Evolutionary conservation across 2,329 filamentous ascomycete species (phyloP).

Genomic region (Rutstroemia sp.): DNA sequence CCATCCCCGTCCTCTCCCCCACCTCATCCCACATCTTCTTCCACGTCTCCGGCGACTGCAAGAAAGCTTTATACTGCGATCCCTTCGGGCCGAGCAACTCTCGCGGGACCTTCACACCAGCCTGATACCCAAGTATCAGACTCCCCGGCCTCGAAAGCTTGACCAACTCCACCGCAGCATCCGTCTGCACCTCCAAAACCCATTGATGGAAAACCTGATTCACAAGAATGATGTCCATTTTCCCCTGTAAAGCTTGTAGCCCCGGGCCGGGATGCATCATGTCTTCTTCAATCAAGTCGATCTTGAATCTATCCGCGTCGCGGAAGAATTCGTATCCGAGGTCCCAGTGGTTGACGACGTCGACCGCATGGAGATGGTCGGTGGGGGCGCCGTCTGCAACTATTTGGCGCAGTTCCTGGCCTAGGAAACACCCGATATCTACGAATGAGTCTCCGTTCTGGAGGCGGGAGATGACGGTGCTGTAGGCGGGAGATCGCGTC

Average conservation of each 20-base stretch:
- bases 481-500: slow-evolving; percentile 10
- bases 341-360: slow-evolving; percentile 28
- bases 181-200: not conserved
- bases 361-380: slow-evolving; percentile 27
- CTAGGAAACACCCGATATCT: slow-evolving; percentile 31
- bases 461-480: slow-evolving; percentile 11
- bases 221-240: not conserved
- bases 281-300: slow-evolving; percentile 29
- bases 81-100: not conserved
- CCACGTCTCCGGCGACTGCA: not conserved
- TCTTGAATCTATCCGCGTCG: slow-evolving; percentile 28
- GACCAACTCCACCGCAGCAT: not conserved
- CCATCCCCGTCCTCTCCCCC: not conserved
- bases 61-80: not conserved
- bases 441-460: slow-evolving; percentile 12
- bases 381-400: slow-evolving; percentile 29
- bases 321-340: slow-evolving; percentile 33
- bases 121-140: not conserved
- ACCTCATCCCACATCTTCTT: not conserved
- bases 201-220: slow-evolving; percentile 3
- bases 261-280: slow-evolving; percentile 9
- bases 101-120: not conserved
- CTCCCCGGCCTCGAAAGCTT: not conserved
- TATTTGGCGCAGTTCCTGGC: slow-evolving; percentile 33
- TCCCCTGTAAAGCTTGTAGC: not conserved